Evolutionary conservation across 306 rosid genomes (phyloP).

Genomic region (Quercus aquifolioides): DNA sequence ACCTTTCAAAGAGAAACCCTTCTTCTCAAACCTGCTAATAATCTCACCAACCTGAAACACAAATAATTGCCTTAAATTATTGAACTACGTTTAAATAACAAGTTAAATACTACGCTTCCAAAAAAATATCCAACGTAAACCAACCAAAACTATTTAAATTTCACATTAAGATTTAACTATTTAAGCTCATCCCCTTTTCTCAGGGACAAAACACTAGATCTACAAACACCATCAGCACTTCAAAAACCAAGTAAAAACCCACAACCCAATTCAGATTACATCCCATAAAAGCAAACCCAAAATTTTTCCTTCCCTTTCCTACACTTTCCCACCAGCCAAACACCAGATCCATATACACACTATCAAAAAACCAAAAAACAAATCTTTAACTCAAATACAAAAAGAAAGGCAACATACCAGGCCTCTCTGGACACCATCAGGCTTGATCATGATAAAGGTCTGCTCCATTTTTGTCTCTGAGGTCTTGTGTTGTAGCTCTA

Average conservation of each 20-base stretch:
- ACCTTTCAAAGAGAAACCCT: constrained; percentile 88
- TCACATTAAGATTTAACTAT: background rate
- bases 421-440: constrained; percentile 92
- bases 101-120: background rate
- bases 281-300: background rate
- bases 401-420: constrained; percentile 39
- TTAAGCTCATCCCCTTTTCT: background rate
- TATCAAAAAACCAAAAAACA: background rate
- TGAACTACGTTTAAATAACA: background rate
- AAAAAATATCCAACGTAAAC: too few relatives aligned
- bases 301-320: background rate
- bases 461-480: constrained; percentile 56
- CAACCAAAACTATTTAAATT: background rate
- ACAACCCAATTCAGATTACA: background rate
- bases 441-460: constrained; percentile 88
- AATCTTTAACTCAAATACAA: background rate
- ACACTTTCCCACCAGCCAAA: background rate
- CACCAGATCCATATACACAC: background rate
- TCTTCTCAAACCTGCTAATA: constrained; percentile 92
- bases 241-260: background rate
- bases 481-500: background rate
- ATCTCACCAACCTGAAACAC: constrained; percentile 74
- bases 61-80: background rate
- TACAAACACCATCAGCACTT: background rate
- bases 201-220: background rate